Evolutionary conservation across 768 basidiomycete genomes (phyloP).

Genomic region (Russula compacta): DNA sequence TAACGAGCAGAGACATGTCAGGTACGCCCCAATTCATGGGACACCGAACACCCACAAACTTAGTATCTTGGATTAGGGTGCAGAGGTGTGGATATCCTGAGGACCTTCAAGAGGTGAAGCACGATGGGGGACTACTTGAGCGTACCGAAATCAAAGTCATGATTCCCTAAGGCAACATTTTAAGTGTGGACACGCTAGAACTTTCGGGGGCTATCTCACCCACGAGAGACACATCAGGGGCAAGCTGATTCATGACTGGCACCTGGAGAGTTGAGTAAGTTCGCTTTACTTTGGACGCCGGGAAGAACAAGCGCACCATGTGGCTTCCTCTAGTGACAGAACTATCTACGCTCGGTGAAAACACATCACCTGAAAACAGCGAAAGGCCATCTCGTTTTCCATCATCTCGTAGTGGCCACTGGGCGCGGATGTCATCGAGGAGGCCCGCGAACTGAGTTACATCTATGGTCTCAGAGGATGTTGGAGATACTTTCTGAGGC

Average conservation of each 20-base stretch:
- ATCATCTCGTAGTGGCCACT: conserved; percentile 43
- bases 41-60: conserved; percentile 46
- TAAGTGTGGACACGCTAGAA: not conserved
- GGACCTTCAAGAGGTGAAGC: not conserved
- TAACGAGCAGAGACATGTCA: conserved; percentile 23
- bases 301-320: conserved; percentile 47
- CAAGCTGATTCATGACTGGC: conserved; percentile 74
- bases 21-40: not conserved
- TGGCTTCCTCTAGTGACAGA: conserved; percentile 84
- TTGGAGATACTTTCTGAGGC: conserved; percentile 55
- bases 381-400: conserved; percentile 61
- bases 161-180: conserved; percentile 51
- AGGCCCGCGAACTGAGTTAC: conserved; percentile 79
- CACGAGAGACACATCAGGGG: conserved; percentile 70
- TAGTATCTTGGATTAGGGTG: conserved; percentile 61
- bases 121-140: not conserved
- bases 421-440: conserved; percentile 49
- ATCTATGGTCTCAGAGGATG: conserved; percentile 56
- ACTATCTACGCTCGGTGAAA: conserved; percentile 80
- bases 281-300: not conserved
- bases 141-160: conserved; percentile 85
- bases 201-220: conserved; percentile 37
- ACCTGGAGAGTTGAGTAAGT: conserved; percentile 39
- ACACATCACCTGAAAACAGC: conserved; percentile 84
- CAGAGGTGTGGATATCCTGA: conserved; percentile 56